Evolutionary conservation across 202 grass and related monocot genomes (phyloP).

Genomic region (Zizania palustris): DNA sequence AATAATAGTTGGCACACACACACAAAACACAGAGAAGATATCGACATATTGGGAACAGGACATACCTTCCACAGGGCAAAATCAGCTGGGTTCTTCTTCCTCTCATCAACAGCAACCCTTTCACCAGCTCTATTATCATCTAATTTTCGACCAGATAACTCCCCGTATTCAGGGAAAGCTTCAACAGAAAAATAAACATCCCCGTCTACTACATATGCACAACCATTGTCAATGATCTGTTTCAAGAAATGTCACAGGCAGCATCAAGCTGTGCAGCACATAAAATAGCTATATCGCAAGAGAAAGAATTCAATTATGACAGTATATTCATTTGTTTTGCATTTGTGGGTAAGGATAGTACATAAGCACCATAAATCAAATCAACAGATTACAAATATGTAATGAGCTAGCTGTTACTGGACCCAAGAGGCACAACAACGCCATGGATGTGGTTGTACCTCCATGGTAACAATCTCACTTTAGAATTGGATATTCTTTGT

Average conservation of each 20-base stretch:
- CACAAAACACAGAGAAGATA: background rate
- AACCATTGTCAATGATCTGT: constrained; percentile 86
- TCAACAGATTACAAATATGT: background rate
- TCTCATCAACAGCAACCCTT: constrained; percentile 84
- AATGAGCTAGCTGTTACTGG: too few species aligned
- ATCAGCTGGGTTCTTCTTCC: constrained; percentile 95
- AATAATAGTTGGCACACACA: background rate
- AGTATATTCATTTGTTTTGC: constrained; percentile 7
- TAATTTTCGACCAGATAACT: constrained; percentile 84
- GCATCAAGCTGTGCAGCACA: constrained; percentile 18
- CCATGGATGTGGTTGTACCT: too few species aligned
- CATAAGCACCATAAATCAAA: background rate
- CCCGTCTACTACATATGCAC: constrained; percentile 73
- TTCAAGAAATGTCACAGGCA: constrained; percentile 36
- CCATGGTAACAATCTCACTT: background rate
- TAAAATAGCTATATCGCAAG: constrained; percentile 6
- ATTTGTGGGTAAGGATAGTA: background rate
- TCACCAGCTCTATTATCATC: constrained; percentile 97
- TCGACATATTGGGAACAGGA: background rate
- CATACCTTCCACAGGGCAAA: constrained; percentile 98
- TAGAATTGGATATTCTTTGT: background rate
- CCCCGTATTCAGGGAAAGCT: constrained; percentile 80
- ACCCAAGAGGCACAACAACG: too few species aligned
- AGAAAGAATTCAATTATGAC: background rate
- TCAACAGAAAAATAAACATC: constrained; percentile 97